Evolutionary conservation across 2,329 filamentous ascomycete genomes (phyloP), one percentile per base, ranked within the genome.

Genomic region (Aspergillus sergii): DNA sequence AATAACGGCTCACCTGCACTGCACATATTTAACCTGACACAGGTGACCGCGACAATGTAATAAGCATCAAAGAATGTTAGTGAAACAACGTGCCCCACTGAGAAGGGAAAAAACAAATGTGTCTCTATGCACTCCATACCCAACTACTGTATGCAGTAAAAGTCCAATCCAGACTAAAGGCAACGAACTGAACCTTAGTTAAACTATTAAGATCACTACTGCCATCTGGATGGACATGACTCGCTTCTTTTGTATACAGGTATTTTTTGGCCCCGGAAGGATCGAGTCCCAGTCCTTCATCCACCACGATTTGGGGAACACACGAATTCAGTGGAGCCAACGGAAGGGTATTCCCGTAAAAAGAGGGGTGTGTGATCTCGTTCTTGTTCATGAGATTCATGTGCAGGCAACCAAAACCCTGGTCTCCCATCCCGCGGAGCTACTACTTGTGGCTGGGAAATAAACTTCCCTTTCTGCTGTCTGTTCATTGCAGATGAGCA

Each of bases 11-110:
- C 34, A 55, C 32, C 51, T 39, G 51, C 51, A 19, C 51, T 39
- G 51, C 51, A 19, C 51, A 26, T 39, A 55, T 39, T 55, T 39
- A 39, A 55, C 23, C 51, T 39, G 51, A 55, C 32, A 55, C 51
- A 39, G 51, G 23, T 55, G 32, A 26, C 19, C 30, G 21, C 32
- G 51, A 39, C 32, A 55, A 55, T 55, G 51, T 39, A 39, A 39
- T 39, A 55, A 55, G 51, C 51, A 55, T 39, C 51, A 55, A 55
- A 55, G 34, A 55, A 41, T 55, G n/a, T 26, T 14, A 19, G 51
- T 55, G 34, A 55, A 39, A 55, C 32, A n/a, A 55, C 1, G 28
- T n/a, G 51, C 51, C 51, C 51, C 51, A 55, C 51, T 16, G 21
- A 48, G 14, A 36, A 36, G 12, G 12, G 6, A 19, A 41, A 41